phyloP scores from a whole-genome alignment of 306 rosid genomes.

The Trichosanthes truncata region DNA sequence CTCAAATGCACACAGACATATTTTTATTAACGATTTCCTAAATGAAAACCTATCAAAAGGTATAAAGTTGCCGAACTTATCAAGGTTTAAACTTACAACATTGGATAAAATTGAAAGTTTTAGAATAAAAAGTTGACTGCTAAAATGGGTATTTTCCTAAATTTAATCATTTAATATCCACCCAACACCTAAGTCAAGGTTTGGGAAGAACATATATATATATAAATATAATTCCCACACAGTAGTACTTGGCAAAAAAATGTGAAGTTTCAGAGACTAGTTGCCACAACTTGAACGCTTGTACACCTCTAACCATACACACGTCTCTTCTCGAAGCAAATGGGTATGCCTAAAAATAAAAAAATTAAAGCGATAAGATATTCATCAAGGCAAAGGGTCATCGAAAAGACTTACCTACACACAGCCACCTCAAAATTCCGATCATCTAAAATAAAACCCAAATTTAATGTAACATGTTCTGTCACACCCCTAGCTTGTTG shows the following conservation, averaged over 20 bases:
- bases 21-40: too few relatives aligned
- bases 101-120: too few relatives aligned
- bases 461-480: not conserved
- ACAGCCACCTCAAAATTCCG: not conserved
- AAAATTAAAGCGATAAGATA: not conserved
- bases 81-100: too few relatives aligned
- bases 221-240: not conserved
- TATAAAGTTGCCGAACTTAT: too few relatives aligned
- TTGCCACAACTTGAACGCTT: conserved; percentile 1
- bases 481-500: not conserved
- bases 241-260: not conserved
- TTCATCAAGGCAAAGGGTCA: not conserved
- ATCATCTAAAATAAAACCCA: not conserved
- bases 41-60: too few relatives aligned
- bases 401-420: not conserved
- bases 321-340: not conserved
- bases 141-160: too few relatives aligned
- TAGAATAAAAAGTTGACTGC: too few relatives aligned
- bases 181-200: too few relatives aligned
- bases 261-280: not conserved
- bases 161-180: too few relatives aligned
- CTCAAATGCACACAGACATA: too few relatives aligned
- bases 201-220: too few relatives aligned
- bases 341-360: not conserved
- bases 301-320: not conserved